phyloP scores from a whole-genome alignment of 352 stramenopile genomes.

The Phytophthora meadii region DNA sequence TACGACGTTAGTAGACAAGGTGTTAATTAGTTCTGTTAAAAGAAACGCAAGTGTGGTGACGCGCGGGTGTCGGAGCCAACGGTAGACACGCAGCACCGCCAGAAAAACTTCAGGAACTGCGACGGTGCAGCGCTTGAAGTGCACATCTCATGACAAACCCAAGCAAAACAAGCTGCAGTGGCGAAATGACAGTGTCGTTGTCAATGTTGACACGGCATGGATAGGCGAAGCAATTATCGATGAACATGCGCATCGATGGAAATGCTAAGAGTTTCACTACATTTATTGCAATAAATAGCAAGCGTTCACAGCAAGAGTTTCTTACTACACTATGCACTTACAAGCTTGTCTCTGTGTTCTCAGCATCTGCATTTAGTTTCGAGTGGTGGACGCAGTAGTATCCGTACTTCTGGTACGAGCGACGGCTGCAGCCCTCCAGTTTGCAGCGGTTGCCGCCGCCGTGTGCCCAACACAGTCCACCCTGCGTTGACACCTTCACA shows the following conservation, averaged over 20 bases:
- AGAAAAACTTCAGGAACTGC: slow-evolving; percentile 32
- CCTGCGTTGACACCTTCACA: slow-evolving; percentile 65
- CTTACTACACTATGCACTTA: slow-evolving; percentile 5
- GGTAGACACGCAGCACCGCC: slow-evolving; percentile 30
- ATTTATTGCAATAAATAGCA: slow-evolving; percentile 21
- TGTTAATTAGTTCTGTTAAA: slow-evolving; percentile 10
- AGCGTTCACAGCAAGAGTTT: background rate
- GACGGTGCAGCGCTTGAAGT: slow-evolving; percentile 12
- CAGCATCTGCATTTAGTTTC: background rate
- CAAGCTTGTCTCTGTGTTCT: slow-evolving; percentile 5
- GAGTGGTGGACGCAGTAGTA: slow-evolving; percentile 68
- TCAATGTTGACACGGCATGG: background rate
- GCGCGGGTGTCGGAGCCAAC: background rate
- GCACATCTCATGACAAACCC: background rate
- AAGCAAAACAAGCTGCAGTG: no score
- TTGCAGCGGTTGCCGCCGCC: slow-evolving; percentile 67
- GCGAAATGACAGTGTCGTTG: background rate
- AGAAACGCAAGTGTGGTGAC: slow-evolving; percentile 6
- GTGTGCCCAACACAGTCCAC: slow-evolving; percentile 71
- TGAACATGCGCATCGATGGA: background rate
- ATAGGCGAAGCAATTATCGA: slow-evolving; percentile 1
- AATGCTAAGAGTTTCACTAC: no score
- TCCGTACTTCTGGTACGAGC: slow-evolving; percentile 67
- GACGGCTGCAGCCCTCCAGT: slow-evolving; percentile 61
- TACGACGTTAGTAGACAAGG: no score